These are phyloP conservation scores for Sphenostylis stenocarpa DNA, from an alignment of 306 rosid species.

Conservation along the genomic window DNA sequence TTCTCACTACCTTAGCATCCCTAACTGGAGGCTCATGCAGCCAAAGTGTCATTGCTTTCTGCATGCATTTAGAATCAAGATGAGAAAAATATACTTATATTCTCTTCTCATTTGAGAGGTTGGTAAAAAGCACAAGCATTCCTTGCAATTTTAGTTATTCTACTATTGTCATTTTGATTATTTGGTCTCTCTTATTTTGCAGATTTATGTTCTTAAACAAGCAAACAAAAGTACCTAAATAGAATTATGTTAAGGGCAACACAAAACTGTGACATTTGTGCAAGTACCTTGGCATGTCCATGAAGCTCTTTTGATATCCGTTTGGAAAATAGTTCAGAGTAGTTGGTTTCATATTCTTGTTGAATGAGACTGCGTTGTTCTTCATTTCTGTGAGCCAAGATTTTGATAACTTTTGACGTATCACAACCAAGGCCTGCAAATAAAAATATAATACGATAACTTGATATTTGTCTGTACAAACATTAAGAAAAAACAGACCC, in stretches of 20 bases:
- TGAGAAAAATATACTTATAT: background rate
- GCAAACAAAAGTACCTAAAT: background rate
- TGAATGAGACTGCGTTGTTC: conserved; percentile 64
- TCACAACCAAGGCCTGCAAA: conserved; percentile 67
- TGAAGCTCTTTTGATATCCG: conserved; percentile 61
- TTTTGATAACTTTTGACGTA: conserved; percentile 51
- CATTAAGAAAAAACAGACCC: background rate
- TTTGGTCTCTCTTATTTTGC: too few species aligned
- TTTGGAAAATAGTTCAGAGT: conserved; percentile 53
- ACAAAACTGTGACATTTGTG: background rate
- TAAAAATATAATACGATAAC: background rate
- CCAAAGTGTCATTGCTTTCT: conserved; percentile 78
- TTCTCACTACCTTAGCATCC: conserved; percentile 50
- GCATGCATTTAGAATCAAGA: conserved; percentile 18
- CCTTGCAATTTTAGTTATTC: too few species aligned
- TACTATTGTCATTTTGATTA: too few species aligned
- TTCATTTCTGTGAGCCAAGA: conserved; percentile 69
- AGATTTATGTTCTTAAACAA: too few species aligned
- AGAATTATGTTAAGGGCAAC: background rate
- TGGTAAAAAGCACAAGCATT: background rate
- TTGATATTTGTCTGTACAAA: background rate
- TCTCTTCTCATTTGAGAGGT: background rate
- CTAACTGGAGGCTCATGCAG: conserved; percentile 64
- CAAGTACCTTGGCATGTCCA: conserved; percentile 56
- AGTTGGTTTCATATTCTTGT: conserved; percentile 61